phyloP scores from a whole-genome alignment of 1,139 yeast species.

The Yamadazyma oceani region DNA sequence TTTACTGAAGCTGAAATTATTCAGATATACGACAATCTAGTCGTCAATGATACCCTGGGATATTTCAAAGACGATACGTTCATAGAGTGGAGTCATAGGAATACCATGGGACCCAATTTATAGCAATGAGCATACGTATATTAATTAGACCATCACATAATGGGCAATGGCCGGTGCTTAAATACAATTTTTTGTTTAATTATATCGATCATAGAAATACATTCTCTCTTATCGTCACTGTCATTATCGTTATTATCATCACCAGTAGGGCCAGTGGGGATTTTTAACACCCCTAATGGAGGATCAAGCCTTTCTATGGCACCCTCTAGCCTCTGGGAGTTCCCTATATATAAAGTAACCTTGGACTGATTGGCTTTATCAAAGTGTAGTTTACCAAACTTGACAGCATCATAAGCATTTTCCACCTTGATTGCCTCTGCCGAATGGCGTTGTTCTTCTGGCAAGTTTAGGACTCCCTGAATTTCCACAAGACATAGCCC shows the following conservation, averaged over 20 bases:
- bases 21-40: slow-evolving; percentile 47
- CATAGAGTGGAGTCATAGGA: slow-evolving; percentile 30
- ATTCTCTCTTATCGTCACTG: slow-evolving; percentile 27
- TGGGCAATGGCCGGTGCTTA: slow-evolving; percentile 68
- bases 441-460: slow-evolving; percentile 29
- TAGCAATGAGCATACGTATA: neutral
- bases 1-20: slow-evolving; percentile 51
- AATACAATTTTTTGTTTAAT: slow-evolving; percentile 58
- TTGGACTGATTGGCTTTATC: slow-evolving; percentile 41
- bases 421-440: slow-evolving; percentile 36
- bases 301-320: slow-evolving; percentile 52
- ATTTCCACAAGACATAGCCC: slow-evolving; percentile 66
- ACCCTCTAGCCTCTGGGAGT: slow-evolving; percentile 66
- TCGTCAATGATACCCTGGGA: slow-evolving; percentile 22
- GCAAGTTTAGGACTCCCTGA: slow-evolving; percentile 68
- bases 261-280: slow-evolving; percentile 16
- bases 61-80: slow-evolving; percentile 20
- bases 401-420: slow-evolving; percentile 47
- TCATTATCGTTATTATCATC: slow-evolving; percentile 8
- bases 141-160: slow-evolving; percentile 65
- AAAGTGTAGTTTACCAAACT: slow-evolving; percentile 59
- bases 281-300: slow-evolving; percentile 59
- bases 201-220: slow-evolving; percentile 49
- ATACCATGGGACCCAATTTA: slow-evolving; percentile 13
- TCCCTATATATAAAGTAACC: slow-evolving; percentile 62